Evolutionary conservation across 2,329 filamentous ascomycete species (phyloP), one percentile per base, ranked within the genome.

Genomic region (Hymenoscyphus infarciens): DNA sequence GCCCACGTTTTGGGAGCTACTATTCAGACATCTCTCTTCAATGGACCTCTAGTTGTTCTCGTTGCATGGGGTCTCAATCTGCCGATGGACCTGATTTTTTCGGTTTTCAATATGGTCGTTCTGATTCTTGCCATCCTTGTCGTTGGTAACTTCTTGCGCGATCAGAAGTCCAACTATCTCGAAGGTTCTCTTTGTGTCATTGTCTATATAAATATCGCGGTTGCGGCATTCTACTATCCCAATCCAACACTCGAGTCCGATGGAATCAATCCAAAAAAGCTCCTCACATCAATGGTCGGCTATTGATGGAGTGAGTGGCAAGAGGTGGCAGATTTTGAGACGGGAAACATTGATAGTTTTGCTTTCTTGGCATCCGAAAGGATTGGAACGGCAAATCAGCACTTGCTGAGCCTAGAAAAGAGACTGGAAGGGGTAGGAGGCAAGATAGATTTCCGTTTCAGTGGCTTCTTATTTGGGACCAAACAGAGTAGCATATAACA

Each of bases 111-210:
- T 77, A 83, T 96, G 22, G 84, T 89, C 62, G 82, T 96, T 66
- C 80, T 97, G 8, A 86, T 97, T 62, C 81, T 97, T 27, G 86
- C 91, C 31, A 94, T 97, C 70, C 80, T 97, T 52, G 91, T 92
- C 0, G 90, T 96, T 42, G 92, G 92, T 1, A 91, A 92, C 65
- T 96, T 97, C 77, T 77, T 97, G 61, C 82, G 92, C 57, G 93
- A 97, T 73, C 87, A 91, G 68, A 94, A 95, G 80, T 91, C 87
- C 65, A 96, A 97, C 73, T 97, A 96, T 72, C 83, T 97, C 4
- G 93, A 97, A 75, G 93, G 93, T 1, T 83, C 86, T 27, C 82
- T 97, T 19, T 91, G 91, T 67, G 85, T 97, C 19, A 82, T 90
- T 55, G 79, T 87, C 5, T 87, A 87, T 69, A 71, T 86, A 54